Conservation (phyloP, 2,329 filamentous ascomycete genomes). For the Aureobasidium sp. region DNA sequence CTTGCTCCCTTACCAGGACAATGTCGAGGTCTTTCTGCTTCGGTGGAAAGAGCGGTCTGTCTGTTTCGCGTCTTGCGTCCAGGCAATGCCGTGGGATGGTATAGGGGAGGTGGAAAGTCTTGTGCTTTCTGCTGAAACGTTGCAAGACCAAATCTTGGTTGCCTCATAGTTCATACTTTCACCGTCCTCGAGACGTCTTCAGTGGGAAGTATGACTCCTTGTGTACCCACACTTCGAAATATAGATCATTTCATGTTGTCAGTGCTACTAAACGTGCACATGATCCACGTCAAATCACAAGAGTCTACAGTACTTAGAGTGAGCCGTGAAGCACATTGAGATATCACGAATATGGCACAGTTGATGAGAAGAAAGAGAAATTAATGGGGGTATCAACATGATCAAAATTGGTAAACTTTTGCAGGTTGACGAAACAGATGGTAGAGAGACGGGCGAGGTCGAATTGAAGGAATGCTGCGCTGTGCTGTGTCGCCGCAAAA, state of each 20-base stretch:
- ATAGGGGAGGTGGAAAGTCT: slow-evolving; percentile 8
- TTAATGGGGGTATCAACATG: slow-evolving; percentile 5
- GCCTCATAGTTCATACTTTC: slow-evolving; percentile 18
- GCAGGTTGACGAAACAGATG: not conserved
- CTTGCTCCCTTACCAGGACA: slow-evolving; percentile 10
- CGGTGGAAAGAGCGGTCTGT: slow-evolving; percentile 15
- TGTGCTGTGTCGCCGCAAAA: slow-evolving; percentile 5
- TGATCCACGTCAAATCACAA: too few species aligned
- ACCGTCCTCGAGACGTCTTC: slow-evolving; percentile 13
- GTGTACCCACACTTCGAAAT: slow-evolving; percentile 10
- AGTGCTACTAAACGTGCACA: too few species aligned
- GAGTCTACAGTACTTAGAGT: too few species aligned
- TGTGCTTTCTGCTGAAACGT: slow-evolving; percentile 12
- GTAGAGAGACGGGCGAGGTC: slow-evolving; percentile 12
- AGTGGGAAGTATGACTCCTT: slow-evolving; percentile 17
- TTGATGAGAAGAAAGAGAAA: not conserved
- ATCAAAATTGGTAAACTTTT: slow-evolving; percentile 13
- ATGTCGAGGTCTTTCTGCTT: slow-evolving; percentile 13
- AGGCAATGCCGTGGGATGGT: slow-evolving; percentile 17
- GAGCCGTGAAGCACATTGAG: not conserved
- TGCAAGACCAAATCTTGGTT: slow-evolving; percentile 15
- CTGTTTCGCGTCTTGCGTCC: slow-evolving; percentile 17
- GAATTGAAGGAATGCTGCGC: slow-evolving; percentile 15
- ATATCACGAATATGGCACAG: not conserved
- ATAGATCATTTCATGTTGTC: too few species aligned